Conservation (phyloP, 352 stramenopile genomes). For the Globisporangium abappressorium region DNA sequence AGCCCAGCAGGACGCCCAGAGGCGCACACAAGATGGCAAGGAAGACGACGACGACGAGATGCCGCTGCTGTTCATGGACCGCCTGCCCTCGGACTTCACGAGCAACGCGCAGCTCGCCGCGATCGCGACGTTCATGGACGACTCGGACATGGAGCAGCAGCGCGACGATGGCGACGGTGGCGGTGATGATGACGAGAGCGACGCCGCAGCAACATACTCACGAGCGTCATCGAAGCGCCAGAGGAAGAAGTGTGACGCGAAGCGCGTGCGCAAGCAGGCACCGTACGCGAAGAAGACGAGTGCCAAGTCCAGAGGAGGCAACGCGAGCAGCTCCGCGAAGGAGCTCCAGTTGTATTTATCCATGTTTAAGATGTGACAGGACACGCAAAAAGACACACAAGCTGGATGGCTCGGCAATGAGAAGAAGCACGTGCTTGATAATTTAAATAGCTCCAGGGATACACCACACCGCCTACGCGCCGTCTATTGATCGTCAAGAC, state of each 20-base stretch:
- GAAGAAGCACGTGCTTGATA: background rate
- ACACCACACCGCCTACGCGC: too few relatives aligned
- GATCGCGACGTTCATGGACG: slow-evolving; percentile 72
- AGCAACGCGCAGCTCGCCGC: slow-evolving; percentile 67
- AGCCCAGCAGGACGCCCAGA: background rate
- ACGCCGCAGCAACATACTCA: background rate
- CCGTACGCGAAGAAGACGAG: slow-evolving; percentile 25
- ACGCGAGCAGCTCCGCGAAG: slow-evolving; percentile 27
- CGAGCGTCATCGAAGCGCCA: background rate
- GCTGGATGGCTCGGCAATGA: too few relatives aligned
- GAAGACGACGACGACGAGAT: slow-evolving; percentile 49
- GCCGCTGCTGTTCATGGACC: slow-evolving; percentile 78
- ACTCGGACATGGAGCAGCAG: slow-evolving; percentile 38
- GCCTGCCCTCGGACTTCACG: slow-evolving; percentile 59
- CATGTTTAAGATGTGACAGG: slow-evolving; percentile 41
- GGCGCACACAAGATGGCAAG: background rate
- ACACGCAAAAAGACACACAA: background rate
- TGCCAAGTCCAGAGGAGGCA: background rate
- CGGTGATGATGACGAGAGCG: slow-evolving; percentile 5
- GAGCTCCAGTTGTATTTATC: slow-evolving; percentile 60
- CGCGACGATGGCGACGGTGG: slow-evolving; percentile 1
- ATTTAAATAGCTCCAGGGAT: background rate
- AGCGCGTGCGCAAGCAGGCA: slow-evolving; percentile 13
- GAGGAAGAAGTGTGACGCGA: background rate
- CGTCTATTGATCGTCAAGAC: background rate